Conservation (phyloP, 2,329 filamentous ascomycete species). For the Neofusicoccum umdonicola region DNA sequence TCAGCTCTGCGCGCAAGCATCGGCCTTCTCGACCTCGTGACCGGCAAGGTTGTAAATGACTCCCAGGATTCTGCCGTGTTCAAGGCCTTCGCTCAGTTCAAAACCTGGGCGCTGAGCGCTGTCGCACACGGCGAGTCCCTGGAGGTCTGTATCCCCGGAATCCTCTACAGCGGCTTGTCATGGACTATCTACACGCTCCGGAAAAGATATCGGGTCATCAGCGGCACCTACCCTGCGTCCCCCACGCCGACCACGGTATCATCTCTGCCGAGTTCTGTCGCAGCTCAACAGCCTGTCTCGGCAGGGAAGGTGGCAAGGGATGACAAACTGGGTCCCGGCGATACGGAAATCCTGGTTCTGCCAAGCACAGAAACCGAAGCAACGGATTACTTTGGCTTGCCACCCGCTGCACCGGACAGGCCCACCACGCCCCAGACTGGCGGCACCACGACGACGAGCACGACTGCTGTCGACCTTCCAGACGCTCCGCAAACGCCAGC, state of each 20-base stretch:
- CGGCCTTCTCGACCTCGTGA: conserved; percentile 57
- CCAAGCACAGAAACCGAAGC: conserved; percentile 26
- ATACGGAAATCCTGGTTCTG: not conserved
- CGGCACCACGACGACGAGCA: not conserved
- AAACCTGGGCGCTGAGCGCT: conserved; percentile 63
- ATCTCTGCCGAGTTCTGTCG: conserved; percentile 1
- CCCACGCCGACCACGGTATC: not conserved
- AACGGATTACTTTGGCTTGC: conserved; percentile 44
- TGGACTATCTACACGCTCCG: conserved; percentile 72
- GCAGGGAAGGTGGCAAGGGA: not conserved
- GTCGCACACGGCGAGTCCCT: conserved; percentile 53
- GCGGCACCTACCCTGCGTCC: conserved; percentile 42
- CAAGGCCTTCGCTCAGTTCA: conserved; percentile 54
- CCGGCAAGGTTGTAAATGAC: conserved; percentile 44
- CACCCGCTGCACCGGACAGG: conserved; percentile 17
- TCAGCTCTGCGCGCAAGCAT: conserved; percentile 59
- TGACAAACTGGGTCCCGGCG: not conserved
- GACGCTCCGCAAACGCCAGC: conserved; percentile 1
- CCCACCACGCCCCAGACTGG: not conserved
- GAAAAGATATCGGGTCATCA: conserved; percentile 66
- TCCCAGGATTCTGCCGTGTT: conserved; percentile 23
- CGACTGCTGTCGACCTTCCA: not conserved
- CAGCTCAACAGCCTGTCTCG: conserved; percentile 14
- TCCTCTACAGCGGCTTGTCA: conserved; percentile 62
- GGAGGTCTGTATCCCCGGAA: conserved; percentile 47